phyloP scores from a whole-genome alignment of 1,139 yeast species.

The Pneumocystis wakefieldiae region DNA sequence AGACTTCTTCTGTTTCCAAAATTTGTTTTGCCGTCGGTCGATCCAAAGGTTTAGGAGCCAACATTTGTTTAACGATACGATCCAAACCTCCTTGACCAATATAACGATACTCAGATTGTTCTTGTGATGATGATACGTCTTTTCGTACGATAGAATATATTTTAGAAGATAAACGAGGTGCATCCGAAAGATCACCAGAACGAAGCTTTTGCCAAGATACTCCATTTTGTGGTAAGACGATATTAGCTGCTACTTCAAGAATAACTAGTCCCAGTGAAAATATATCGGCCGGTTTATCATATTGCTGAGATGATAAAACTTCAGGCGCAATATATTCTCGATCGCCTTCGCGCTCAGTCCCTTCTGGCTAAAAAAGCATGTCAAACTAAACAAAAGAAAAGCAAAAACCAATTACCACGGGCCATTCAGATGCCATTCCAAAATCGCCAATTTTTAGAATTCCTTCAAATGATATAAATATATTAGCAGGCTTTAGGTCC shows the following conservation, averaged over 20 bases:
- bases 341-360: slow-evolving; percentile 86
- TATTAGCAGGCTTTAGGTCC: slow-evolving; percentile 89
- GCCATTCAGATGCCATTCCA: slow-evolving; percentile 53
- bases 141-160: background rate
- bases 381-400: slow-evolving; percentile 20
- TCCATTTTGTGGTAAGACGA: slow-evolving; percentile 89
- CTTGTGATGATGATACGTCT: background rate
- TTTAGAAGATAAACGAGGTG: slow-evolving; percentile 5
- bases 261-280: slow-evolving; percentile 84
- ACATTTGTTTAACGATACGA: slow-evolving; percentile 72
- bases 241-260: slow-evolving; percentile 92
- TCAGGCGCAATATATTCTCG: slow-evolving; percentile 97
- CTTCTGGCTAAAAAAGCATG: slow-evolving; percentile 24
- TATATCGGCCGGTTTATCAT: slow-evolving; percentile 86
- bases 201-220: slow-evolving; percentile 92
- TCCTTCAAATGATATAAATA: slow-evolving; percentile 90
- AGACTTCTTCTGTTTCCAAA: slow-evolving; percentile 55
- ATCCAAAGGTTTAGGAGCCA: slow-evolving; percentile 66
- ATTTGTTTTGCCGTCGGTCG: slow-evolving; percentile 68
- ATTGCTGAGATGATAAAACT: slow-evolving; percentile 62
- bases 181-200: slow-evolving; percentile 90
- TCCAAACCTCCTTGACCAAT: slow-evolving; percentile 39
- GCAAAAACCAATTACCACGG: slow-evolving; percentile 35
- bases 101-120: slow-evolving; percentile 6
- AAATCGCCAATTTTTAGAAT: slow-evolving; percentile 74